Base-by-base conservation (phyloP, 2,329 filamentous ascomycete genomes). In the Diplodia intermedia region DNA sequence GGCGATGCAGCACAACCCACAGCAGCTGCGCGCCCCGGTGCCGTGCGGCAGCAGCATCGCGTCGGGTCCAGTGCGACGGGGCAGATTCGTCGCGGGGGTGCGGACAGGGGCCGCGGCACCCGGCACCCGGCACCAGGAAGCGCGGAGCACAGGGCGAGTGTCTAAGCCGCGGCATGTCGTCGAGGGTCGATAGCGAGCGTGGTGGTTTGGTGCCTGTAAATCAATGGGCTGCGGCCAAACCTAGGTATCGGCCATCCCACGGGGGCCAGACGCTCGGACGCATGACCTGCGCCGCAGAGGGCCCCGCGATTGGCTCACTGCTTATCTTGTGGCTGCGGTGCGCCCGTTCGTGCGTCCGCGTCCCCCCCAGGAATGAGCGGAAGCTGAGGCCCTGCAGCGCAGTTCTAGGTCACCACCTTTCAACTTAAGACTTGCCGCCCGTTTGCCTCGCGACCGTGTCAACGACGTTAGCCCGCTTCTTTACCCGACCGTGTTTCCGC, bases 221-320 rank as follows among this genome's bases (percentile, higher is more conserved):
- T 50, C 31, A 56, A 52, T 36, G 18, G 18, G 38, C 36, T 18
- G 43, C 47, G 43, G 50, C 43, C 53, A 57, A 43, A 4, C 26
- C 26, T 4, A 26, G 26, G 26, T 26, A 53, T 52, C 52, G 26
- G 69, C 60, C 73, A 74, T 76, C 73, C 75, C 75, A 72, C 73
- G 72, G 69, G 63, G 67, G 69, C 71, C 26, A 4, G 26, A 26
- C 26, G 26, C 26, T 26, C 26, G 26, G 26, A 26, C 74, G 75
- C 73, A 74, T 71, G 71, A 71, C 69, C 65, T 23, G 40, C 15
- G 55, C 55, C n/a, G 55, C 33, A 5, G 33, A 20, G 36, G 23
- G 57, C 57, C 18, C 49, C 36, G 63, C 50, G 36, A 66, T 66
- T 66, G 63, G 63, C 52, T 56, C n/a, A 31, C 33, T 31, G 47